A percentile compares a stretch with the other conserved stretches of the same genome.
phyloP scores from a whole-genome alignment of 306 rosid species.

The Sechiopsis laciniata region DNA sequence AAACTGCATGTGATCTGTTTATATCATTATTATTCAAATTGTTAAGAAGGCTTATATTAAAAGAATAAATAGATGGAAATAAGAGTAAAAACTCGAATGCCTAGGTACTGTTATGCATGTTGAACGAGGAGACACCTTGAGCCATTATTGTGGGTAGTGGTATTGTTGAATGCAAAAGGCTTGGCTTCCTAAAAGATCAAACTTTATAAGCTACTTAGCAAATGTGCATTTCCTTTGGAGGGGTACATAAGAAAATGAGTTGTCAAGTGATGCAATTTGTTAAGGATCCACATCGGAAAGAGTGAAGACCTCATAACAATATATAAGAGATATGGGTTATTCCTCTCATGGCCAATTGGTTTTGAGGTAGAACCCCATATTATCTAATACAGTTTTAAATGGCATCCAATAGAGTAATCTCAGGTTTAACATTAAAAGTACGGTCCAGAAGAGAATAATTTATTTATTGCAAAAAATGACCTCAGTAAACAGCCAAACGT shows the following conservation, averaged over 20 bases:
- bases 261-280: not conserved
- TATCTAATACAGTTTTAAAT: no score
- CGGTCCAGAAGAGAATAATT: not conserved
- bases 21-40: conserved; percentile 11
- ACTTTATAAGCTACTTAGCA: not conserved
- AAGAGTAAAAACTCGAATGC: not conserved
- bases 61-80: not conserved
- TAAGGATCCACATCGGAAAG: no score
- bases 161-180: not conserved
- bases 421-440: not conserved
- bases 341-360: no score
- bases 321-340: no score
- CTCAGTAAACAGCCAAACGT: not conserved
- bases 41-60: not conserved
- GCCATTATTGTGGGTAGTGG: not conserved
- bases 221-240: not conserved
- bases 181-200: not conserved
- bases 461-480: not conserved
- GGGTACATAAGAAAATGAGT: not conserved
- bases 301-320: no score
- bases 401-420: not conserved
- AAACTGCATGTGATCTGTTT: conserved; percentile 56
- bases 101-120: not conserved
- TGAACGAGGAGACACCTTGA: not conserved
- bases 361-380: no score